Percentiles rank a stretch among this genome's conserved stretches.
These are phyloP conservation scores for Scutellaria minor DNA, from an alignment of 257 asterid species.

Conservation along the genomic window DNA sequence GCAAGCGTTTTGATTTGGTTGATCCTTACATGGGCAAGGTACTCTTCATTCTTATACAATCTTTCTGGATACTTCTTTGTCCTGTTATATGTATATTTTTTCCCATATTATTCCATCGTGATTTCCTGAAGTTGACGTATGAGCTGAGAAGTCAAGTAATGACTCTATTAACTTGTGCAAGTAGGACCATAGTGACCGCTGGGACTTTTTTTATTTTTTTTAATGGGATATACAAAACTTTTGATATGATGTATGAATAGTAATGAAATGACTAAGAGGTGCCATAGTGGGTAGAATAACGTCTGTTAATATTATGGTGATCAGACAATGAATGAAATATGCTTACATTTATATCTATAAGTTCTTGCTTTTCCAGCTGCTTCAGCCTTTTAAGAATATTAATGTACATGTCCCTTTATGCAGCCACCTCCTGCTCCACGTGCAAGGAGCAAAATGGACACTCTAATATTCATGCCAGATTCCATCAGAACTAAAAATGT, in stretches of 20 bases:
- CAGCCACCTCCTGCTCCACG: conserved; percentile 96
- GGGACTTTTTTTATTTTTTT: no score
- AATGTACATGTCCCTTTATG: conserved; percentile 30
- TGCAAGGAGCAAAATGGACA: conserved; percentile 83
- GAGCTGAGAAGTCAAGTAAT: no score
- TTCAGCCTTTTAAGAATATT: conserved; percentile 19
- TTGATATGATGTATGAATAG: no score
- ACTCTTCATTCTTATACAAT: conserved; percentile 7
- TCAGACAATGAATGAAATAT: neutral
- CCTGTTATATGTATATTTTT: neutral
- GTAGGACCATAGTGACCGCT: no score
- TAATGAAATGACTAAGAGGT: no score
- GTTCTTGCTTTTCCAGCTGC: conserved; percentile 13
- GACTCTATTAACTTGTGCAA: no score
- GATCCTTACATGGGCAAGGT: conserved; percentile 99
- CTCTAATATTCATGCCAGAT: conserved; percentile 78
- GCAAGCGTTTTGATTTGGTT: conserved; percentile 95
- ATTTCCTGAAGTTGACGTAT: neutral
- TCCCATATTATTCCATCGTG: neutral
- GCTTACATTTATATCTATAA: conserved; percentile 2
- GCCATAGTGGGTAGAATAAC: no score
- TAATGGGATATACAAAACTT: no score
- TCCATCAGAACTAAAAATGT: conserved; percentile 47
- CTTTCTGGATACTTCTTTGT: neutral
- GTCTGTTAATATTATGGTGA: no score